A percentile compares a stretch with the other conserved stretches of the same genome.
Conservation (phyloP, 148 eudicot genomes). For the Fagopyrum tataricum region DNA sequence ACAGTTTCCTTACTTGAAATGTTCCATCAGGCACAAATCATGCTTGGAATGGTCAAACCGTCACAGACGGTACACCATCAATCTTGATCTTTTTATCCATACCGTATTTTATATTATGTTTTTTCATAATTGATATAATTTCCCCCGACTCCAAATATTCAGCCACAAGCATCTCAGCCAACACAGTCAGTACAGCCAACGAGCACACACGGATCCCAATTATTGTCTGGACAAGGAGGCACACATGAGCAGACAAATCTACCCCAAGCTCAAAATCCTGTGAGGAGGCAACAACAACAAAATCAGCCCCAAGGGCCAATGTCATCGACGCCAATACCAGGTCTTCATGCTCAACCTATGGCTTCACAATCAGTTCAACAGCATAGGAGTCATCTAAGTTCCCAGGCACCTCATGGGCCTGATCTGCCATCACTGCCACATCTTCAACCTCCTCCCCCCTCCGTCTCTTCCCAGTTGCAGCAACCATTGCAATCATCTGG, state of each 20-base stretch:
- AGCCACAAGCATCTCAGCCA: slow-evolving; percentile 38
- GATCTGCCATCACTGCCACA: slow-evolving; percentile 44
- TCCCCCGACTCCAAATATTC: slow-evolving; percentile 42
- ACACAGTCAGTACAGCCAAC: slow-evolving; percentile 44
- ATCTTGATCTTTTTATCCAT: background rate
- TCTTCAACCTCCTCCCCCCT: slow-evolving; percentile 50
- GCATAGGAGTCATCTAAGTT: slow-evolving; percentile 34
- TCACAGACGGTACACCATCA: slow-evolving; percentile 50
- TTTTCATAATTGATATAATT: slow-evolving; percentile 1
- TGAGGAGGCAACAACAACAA: slow-evolving; percentile 49
- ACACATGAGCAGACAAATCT: slow-evolving; percentile 43
- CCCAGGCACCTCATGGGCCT: slow-evolving; percentile 55
- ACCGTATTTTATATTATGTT: background rate
- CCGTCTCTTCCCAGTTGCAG: slow-evolving; percentile 50
- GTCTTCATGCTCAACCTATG: slow-evolving; percentile 41
- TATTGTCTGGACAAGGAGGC: slow-evolving; percentile 44
- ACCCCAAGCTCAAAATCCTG: slow-evolving; percentile 30
- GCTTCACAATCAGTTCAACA: slow-evolving; percentile 45
- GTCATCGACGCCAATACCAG: slow-evolving; percentile 35
- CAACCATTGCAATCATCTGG: slow-evolving; percentile 55
- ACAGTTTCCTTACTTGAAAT: background rate
- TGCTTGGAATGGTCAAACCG: slow-evolving; percentile 96
- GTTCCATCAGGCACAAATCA: slow-evolving; percentile 73
- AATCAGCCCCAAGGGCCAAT: slow-evolving; percentile 35
- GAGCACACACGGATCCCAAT: slow-evolving; percentile 33